Base-by-base conservation (phyloP, 2,329 filamentous ascomycete genomes). In the Neocatenulostroma microsporum region DNA sequence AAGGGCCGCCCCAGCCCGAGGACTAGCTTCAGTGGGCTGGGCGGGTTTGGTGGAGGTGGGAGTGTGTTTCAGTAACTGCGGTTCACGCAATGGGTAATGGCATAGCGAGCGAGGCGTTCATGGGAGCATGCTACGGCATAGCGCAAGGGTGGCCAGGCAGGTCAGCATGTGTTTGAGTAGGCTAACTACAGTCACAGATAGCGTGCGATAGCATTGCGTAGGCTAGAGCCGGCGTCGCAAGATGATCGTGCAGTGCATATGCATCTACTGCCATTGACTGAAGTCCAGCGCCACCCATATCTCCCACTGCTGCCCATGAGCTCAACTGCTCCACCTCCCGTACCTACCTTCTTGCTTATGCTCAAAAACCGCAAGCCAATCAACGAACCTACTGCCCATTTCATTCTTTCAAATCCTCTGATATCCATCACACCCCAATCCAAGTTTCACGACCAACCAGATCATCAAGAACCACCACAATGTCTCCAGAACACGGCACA, bases 1-100 rank as follows among this genome's bases (percentile, higher is more conserved):
- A 84, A 80, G 63, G 82, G 83, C 13, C 55, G 51, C 67, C 78
- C 57, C 58, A 78, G 57, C 65, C 72, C 48, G 68, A 70, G 34
- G 12, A 25, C 13, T n/a, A 37, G 34, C 20, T 30, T 37, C 13
- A 28, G 33, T 17, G 37, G 40, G 17, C 23, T 43, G n/a, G 24
- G 32, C 30, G 41, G 36, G 18, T 42, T 42, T 34, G 40, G 40
- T 12, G 40, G 40, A 2, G 20, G 30, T 7, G 40, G 40, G 20
- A 42, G 40, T 30, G 36, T 42, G 10, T 42, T 42, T 27, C 24
- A 24, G 24, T 34, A 20, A 34, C 3, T 4, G 8, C 21, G 8
- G 21, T 30, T 14, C 14, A n/a, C 18, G 30, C 15, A 6, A 15
- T 33, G 17, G 13, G 30, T 7, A 33, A 4, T 20, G 21, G 8